Evolutionary conservation across 768 basidiomycete species (phyloP), one percentile per base, ranked within the genome.

Genomic region (Trametes meyenii): DNA sequence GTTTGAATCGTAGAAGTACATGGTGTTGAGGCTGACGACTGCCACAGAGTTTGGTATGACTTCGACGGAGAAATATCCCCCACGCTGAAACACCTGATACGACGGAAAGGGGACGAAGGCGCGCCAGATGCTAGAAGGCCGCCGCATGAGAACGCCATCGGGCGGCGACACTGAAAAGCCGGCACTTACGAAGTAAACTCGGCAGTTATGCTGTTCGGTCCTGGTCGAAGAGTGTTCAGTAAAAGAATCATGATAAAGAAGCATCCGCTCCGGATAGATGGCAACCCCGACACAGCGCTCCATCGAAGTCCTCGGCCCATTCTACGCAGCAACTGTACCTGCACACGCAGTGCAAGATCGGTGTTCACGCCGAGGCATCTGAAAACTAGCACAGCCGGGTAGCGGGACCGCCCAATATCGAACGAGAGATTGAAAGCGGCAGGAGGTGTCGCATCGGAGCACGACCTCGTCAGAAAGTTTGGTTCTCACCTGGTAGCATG

Each of bases 1-100:
- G 74, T 95, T 95, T 14, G 89, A 86, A 71, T 92, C 90, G 73
- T 90, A 96, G 77, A 92, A 95, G 75, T 92, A 96, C 76, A 96
- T 83, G 0, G 94, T 94, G 73, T 95, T 97, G 53, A 96, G 77
- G 66, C 88, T 89, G 69, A 97, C 86, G 50, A 88, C 90, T 12
- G 90, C 92, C 40, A 95, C 67, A 58, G 84, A 69, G 63, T 86
- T 80, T 0, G 90, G 88, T 33, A 96, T 84, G 43, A 96, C 88
- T 67, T 95, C 93, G 39, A 83, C 78, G 2, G 89, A 81, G 68
- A 80, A 96, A 75, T 96, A 96, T 19, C 87, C 92, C n/a, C 94
- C 94, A 36, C 90, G 81, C 63, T 89, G 87, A 73, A 96, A 95
- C 21, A 91, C 86, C 75, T 91, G 90, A 52, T 84, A 84, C 61